Base-by-base conservation (phyloP, 306 rosid genomes). In the Ceratonia siliqua region DNA sequence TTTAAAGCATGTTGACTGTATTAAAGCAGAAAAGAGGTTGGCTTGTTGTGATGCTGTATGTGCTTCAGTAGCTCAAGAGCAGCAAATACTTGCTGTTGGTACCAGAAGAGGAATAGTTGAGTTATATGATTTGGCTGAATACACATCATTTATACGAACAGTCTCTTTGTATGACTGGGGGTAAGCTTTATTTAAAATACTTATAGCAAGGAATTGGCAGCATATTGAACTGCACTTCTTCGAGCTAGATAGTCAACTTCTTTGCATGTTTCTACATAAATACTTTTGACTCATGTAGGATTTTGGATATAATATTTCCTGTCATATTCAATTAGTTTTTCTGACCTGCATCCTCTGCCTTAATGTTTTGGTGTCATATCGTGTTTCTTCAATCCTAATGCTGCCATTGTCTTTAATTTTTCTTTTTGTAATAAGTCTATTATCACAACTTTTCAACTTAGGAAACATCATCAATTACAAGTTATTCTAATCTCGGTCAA, bases 81-180 rank as follows among this genome's bases (percentile, higher is more conserved):
- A 89, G 89, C 94, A 88, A 70, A 90, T 94, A 75, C 96, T 94
- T 76, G 97, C 96, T 72, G 97, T 94, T 77, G 98, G 98, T 78
- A 91, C 97, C 75, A 87, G 82, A 82, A 87, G 94, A 90, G 98
- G 96, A 71, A 79, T 72, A 72, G 96, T 91, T 75, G 97, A 94
- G 78, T 82, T 94, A 80, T 91, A 88, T 87, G 97, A 94, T 82
- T 80, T 94, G 76, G 90, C 90, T 22, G 97, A 91, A 76, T 87
- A 92, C 62, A 79, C 71, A 75, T 84, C 85, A 65, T 89, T 84
- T 73, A 88, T 94, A 54, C 92, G 97, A 11, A 30, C 82, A 0
- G 91, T 94, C 81, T 91, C 96, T 78, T 85, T 94, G 81, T 82
- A 83, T 85, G 98, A 94, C 77, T 94, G 98, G 98, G 97, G 98